Conservation (phyloP, 208 protist genomes). For the Crithidia thermophila region DNA sequence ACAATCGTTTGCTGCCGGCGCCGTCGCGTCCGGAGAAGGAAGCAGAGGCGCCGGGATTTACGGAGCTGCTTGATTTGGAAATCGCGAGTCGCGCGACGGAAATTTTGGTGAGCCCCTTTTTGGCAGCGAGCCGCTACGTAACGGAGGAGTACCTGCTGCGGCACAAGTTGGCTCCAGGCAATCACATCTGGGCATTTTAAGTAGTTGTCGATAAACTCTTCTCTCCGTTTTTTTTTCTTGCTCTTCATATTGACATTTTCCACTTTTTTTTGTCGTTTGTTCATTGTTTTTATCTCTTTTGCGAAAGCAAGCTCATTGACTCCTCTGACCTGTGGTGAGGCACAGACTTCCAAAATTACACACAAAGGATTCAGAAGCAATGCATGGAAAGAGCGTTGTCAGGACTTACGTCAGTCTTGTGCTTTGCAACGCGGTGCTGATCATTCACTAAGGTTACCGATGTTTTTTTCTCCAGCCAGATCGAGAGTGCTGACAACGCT, state of each 20-base stretch:
- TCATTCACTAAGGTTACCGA: too few relatives aligned
- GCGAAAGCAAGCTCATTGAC: background rate
- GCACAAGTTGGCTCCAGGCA: slow-evolving; percentile 27
- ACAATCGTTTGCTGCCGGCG: slow-evolving; percentile 15
- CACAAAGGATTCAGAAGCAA: too few relatives aligned
- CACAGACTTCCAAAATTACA: too few relatives aligned
- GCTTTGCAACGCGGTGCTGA: too few relatives aligned
- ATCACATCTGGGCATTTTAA: slow-evolving; percentile 52
- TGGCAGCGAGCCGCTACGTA: slow-evolving; percentile 42
- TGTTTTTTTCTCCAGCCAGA: too few relatives aligned
- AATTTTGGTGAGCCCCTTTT: slow-evolving; percentile 48
- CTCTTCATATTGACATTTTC: background rate
- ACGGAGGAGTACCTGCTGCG: slow-evolving; percentile 55
- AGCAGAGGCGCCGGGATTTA: slow-evolving; percentile 19
- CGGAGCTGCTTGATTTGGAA: slow-evolving; percentile 47
- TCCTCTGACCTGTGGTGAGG: background rate
- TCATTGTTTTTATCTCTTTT: slow-evolving; percentile 4
- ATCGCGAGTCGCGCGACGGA: slow-evolving; percentile 37
- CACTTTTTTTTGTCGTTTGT: slow-evolving; percentile 7
- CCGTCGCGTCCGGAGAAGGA: slow-evolving; percentile 4
- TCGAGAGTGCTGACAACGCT: too few relatives aligned
- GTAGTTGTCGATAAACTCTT: background rate
- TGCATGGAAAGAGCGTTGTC: too few relatives aligned
- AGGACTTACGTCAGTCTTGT: too few relatives aligned
- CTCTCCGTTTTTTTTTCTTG: slow-evolving; percentile 6